phyloP scores from a whole-genome alignment of 768 basidiomycete species.

The Amanita fuliginea region DNA sequence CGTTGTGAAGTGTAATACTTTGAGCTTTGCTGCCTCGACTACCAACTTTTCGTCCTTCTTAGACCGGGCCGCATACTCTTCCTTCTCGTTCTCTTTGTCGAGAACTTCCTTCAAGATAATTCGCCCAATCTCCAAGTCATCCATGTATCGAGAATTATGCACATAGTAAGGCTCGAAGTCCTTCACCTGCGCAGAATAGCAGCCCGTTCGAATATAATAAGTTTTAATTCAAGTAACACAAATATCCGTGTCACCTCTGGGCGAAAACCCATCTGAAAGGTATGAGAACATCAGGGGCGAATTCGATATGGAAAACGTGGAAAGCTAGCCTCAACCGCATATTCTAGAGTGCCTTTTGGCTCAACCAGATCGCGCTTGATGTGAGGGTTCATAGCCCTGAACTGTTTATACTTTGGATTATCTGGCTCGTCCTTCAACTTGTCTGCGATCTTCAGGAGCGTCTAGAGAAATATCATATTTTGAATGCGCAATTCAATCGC shows the following conservation, averaged over 20 bases:
- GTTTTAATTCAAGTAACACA: neutral
- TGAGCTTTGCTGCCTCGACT: slow-evolving; percentile 39
- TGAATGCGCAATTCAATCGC: slow-evolving; percentile 1
- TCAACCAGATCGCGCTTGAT: slow-evolving; percentile 62
- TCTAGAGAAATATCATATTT: slow-evolving; percentile 29
- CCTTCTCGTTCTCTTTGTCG: slow-evolving; percentile 36
- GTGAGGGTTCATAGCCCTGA: slow-evolving; percentile 64
- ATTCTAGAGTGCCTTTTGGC: slow-evolving; percentile 68
- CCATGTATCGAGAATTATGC: slow-evolving; percentile 41
- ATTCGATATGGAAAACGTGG: neutral
- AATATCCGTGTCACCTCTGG: slow-evolving; percentile 31
- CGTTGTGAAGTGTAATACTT: slow-evolving; percentile 23
- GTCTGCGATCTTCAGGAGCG: slow-evolving; percentile 53
- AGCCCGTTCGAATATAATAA: neutral
- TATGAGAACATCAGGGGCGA: slow-evolving; percentile 6
- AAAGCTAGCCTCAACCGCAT: slow-evolving; percentile 55
- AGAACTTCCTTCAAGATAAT: slow-evolving; percentile 55
- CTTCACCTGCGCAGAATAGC: slow-evolving; percentile 33
- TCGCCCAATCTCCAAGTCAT: slow-evolving; percentile 51
- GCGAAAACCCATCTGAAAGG: slow-evolving; percentile 58
- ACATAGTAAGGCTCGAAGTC: slow-evolving; percentile 67
- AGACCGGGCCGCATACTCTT: slow-evolving; percentile 34
- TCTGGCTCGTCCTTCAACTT: slow-evolving; percentile 67
- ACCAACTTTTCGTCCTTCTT: slow-evolving; percentile 52
- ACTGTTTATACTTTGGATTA: slow-evolving; percentile 59